A percentile compares a stretch with the other conserved stretches of the same genome.
Evolutionary conservation across 805 yeast genomes (phyloP).

Genomic region (Cyberlindnera mississippiensis): DNA sequence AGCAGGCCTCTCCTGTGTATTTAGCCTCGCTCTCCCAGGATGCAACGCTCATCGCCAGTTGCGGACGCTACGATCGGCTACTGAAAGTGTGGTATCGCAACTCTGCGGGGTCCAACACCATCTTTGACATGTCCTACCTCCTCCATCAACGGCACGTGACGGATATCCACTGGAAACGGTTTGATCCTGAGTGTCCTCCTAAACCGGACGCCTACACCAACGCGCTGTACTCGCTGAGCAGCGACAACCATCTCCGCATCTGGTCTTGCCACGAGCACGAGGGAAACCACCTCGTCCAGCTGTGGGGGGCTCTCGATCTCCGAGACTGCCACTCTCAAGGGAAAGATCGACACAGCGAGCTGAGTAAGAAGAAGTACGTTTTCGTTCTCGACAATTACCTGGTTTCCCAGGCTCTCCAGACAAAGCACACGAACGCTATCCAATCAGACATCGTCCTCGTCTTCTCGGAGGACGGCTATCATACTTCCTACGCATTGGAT

Average conservation of each 20-base stretch:
- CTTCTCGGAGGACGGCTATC: slow-evolving; percentile 37
- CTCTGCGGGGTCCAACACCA: slow-evolving; percentile 56
- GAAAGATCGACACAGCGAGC: not conserved
- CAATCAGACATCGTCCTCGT: slow-evolving; percentile 40
- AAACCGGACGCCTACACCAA: slow-evolving; percentile 39
- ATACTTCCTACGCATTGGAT: slow-evolving; percentile 43
- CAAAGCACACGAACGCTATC: slow-evolving; percentile 9
- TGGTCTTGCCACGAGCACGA: slow-evolving; percentile 67
- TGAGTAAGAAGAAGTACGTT: slow-evolving; percentile 30
- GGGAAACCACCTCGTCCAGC: slow-evolving; percentile 50
- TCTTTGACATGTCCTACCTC: slow-evolving; percentile 65
- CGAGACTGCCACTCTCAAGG: slow-evolving; percentile 6
- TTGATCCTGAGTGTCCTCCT: slow-evolving; percentile 24
- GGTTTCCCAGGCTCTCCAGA: slow-evolving; percentile 6
- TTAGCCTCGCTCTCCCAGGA: slow-evolving; percentile 60
- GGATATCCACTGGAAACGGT: slow-evolving; percentile 53
- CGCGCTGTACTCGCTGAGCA: slow-evolving; percentile 60
- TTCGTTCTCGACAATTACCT: slow-evolving; percentile 34
- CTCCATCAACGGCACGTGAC: slow-evolving; percentile 61
- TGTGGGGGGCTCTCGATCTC: slow-evolving; percentile 49
- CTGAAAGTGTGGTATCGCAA: slow-evolving; percentile 78
- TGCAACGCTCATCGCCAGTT: slow-evolving; percentile 60
- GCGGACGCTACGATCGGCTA: slow-evolving; percentile 57
- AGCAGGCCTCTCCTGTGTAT: slow-evolving; percentile 60
- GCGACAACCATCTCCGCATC: slow-evolving; percentile 55